These are phyloP conservation scores for Arachnomyces sp. DNA, from an alignment of 2,329 filamentous ascomycete genomes.

Conservation along the genomic window DNA sequence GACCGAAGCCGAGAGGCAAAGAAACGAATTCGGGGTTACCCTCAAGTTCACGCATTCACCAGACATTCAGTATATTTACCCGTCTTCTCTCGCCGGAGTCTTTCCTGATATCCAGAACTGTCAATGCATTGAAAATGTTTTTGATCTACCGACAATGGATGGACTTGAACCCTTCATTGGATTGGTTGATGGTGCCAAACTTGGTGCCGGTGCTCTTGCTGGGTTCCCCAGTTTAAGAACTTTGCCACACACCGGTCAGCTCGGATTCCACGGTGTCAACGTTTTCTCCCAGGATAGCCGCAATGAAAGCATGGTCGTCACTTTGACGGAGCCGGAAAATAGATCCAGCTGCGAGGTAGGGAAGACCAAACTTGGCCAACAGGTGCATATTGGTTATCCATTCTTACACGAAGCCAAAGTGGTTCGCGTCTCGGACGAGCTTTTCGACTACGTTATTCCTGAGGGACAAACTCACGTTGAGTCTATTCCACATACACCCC, in stretches of 20 bases:
- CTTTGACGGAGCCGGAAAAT: conserved; percentile 63
- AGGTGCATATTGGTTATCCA: conserved; percentile 86
- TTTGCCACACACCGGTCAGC: conserved; percentile 68
- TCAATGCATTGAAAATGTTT: conserved; percentile 90
- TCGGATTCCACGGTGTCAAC: conserved; percentile 82
- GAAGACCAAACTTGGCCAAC: conserved; percentile 70
- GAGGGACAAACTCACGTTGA: conserved; percentile 57
- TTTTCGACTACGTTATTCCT: conserved; percentile 76
- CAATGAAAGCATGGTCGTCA: conserved; percentile 93
- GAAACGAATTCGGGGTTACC: conserved; percentile 86
- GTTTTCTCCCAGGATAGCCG: conserved; percentile 94
- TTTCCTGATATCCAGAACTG: conserved; percentile 85
- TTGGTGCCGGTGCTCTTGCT: conserved; percentile 75
- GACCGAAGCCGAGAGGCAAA: conserved; percentile 65
- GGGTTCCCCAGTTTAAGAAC: conserved; percentile 89
- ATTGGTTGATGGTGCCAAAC: conserved; percentile 71
- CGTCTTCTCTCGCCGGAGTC: conserved; percentile 76
- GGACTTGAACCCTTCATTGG: conserved; percentile 79
- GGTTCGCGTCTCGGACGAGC: conserved; percentile 78
- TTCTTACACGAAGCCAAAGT: conserved; percentile 93
- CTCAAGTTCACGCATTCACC: conserved; percentile 85
- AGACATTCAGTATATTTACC: conserved; percentile 71
- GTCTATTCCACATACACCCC: conserved; percentile 60
- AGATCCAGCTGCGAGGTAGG: conserved; percentile 64
- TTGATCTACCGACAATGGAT: conserved; percentile 86